phyloP scores from a whole-genome alignment of 768 basidiomycete genomes.

The Russula griseocarnosa region DNA sequence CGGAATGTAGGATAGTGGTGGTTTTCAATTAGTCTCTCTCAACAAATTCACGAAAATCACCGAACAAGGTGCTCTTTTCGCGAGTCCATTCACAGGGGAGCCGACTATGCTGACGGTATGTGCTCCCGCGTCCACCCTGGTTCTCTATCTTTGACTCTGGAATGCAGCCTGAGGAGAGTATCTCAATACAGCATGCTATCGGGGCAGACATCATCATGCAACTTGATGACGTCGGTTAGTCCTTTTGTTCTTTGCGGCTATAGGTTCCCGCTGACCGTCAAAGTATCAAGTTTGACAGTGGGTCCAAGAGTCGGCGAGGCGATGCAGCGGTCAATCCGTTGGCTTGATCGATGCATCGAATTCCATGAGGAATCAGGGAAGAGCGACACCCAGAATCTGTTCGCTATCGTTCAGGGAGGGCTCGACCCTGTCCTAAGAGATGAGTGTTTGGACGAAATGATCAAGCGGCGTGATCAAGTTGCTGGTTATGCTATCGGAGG shows the following conservation, averaged over 20 bases:
- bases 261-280: slow-evolving; percentile 16
- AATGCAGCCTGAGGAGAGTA: slow-evolving; percentile 81
- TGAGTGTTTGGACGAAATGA: slow-evolving; percentile 77
- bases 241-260: not conserved
- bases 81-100: slow-evolving; percentile 81
- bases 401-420: slow-evolving; percentile 90
- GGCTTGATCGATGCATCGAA: slow-evolving; percentile 85
- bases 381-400: slow-evolving; percentile 69
- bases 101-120: slow-evolving; percentile 81
- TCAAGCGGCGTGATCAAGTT: slow-evolving; percentile 65
- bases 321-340: slow-evolving; percentile 82
- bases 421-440: slow-evolving; percentile 67
- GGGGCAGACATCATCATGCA: slow-evolving; percentile 96
- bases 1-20: slow-evolving; percentile 69
- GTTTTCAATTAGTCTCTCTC: slow-evolving; percentile 83
- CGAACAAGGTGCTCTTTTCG: slow-evolving; percentile 83
- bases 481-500: slow-evolving; percentile 93
- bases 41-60: slow-evolving; percentile 83
- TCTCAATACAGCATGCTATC: slow-evolving; percentile 84
- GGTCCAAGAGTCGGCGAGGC: slow-evolving; percentile 83
- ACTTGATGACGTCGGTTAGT: slow-evolving; percentile 82
- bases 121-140: not conserved
- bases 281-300: slow-evolving; percentile 66
- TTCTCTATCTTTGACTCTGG: not conserved
- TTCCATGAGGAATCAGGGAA: slow-evolving; percentile 68